A percentile compares a stretch with the other conserved stretches of the same genome.
These are phyloP conservation scores for Botrytis porri DNA, from an alignment of 2,329 filamentous ascomycete genomes.

Conservation along the genomic window DNA sequence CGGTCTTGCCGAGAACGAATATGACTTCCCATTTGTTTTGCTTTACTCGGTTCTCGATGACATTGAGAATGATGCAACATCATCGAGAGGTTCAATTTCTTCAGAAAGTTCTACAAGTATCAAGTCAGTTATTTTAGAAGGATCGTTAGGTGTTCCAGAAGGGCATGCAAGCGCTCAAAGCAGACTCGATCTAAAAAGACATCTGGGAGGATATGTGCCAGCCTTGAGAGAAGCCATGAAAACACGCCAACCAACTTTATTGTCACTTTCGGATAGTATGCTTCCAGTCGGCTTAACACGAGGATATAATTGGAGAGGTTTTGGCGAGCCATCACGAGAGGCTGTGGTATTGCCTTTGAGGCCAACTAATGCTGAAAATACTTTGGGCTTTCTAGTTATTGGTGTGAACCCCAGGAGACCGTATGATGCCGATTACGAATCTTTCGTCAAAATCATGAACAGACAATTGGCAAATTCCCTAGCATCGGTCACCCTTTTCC, in stretches of 20 bases:
- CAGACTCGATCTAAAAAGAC: conserved; percentile 64
- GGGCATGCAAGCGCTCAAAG: conserved; percentile 59
- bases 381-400: conserved; percentile 45
- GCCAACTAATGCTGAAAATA: conserved; percentile 61
- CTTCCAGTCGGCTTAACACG: conserved; percentile 62
- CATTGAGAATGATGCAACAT: conserved; percentile 49
- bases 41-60: conserved; percentile 75
- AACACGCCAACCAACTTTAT: conserved; percentile 61
- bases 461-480: conserved; percentile 75
- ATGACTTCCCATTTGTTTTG: conserved; percentile 72
- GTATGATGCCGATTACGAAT: conserved; percentile 73
- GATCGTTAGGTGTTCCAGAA: conserved; percentile 63
- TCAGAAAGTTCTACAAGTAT: conserved; percentile 61
- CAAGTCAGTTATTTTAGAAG: conserved; percentile 67
- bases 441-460: conserved; percentile 71
- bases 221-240: conserved; percentile 74
- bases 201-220: conserved; percentile 69
- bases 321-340: conserved; percentile 64
- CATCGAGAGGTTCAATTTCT: conserved; percentile 53
- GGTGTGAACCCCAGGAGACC: conserved; percentile 69
- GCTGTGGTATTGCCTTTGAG: conserved; percentile 77
- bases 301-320: conserved; percentile 68
- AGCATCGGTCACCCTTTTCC: conserved; percentile 76
- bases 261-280: conserved; percentile 62
- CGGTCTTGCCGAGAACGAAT: conserved; percentile 68